phyloP scores from a whole-genome alignment of 2,329 filamentous ascomycete species.

The Monilinia laxa region DNA sequence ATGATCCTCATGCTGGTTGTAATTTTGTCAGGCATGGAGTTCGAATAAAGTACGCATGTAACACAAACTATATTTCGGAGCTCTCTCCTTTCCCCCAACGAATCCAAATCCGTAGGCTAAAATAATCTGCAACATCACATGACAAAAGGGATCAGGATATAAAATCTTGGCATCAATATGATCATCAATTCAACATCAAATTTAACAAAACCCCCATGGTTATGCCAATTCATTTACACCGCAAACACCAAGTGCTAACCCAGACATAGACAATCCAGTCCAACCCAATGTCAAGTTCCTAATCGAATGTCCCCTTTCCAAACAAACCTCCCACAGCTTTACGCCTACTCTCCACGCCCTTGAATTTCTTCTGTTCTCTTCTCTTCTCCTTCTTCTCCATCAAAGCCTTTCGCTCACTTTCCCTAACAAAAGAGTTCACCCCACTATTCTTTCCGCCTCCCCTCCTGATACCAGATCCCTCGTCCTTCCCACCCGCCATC shows the following conservation, averaged over 20 bases:
- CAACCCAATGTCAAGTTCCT: conserved; percentile 11
- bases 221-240: conserved; percentile 6
- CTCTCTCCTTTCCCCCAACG: neutral
- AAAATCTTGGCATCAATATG: conserved; percentile 15
- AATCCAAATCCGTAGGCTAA: neutral
- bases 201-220: neutral
- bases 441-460: conserved; percentile 60
- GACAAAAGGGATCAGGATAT: conserved; percentile 4
- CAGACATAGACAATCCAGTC: conserved; percentile 13
- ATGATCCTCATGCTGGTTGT: neutral
- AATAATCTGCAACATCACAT: conserved; percentile 5
- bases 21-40: neutral
- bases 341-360: conserved; percentile 56
- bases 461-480: conserved; percentile 56
- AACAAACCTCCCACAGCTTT: conserved; percentile 59
- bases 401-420: conserved; percentile 56
- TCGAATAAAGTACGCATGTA: neutral
- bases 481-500: conserved; percentile 43
- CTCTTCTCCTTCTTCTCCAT: conserved; percentile 57
- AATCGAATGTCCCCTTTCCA: conserved; percentile 54
- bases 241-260: conserved; percentile 17
- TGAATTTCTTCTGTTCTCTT: conserved; percentile 57
- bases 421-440: conserved; percentile 59
- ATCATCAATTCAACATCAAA: neutral
- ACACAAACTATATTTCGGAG: neutral